Evolutionary conservation across 306 rosid species (phyloP).

Genomic region (Lathyrus oleraceus): DNA sequence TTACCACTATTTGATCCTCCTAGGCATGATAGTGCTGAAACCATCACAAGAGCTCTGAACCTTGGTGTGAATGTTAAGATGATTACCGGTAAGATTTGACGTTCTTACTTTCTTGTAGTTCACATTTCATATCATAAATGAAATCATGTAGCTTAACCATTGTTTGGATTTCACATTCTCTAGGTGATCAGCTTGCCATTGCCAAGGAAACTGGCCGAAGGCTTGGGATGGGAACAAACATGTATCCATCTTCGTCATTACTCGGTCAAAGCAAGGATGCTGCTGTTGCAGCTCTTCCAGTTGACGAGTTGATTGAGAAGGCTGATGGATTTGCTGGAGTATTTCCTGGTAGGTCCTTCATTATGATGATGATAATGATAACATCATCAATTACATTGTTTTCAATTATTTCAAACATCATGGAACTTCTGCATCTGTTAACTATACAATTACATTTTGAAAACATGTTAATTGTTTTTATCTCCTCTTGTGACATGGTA

Average conservation of each 20-base stretch:
- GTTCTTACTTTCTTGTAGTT: constrained; percentile 17
- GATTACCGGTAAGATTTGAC: constrained; percentile 73
- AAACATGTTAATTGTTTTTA: constrained; percentile 29
- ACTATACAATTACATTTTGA: not conserved
- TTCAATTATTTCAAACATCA: constrained; percentile 26
- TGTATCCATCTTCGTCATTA: constrained; percentile 96
- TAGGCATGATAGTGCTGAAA: constrained; percentile 98
- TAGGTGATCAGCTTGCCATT: constrained; percentile 98
- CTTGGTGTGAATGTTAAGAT: constrained; percentile 99
- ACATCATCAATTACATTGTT: constrained; percentile 4
- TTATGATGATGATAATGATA: not conserved
- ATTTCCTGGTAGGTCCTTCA: constrained; percentile 64
- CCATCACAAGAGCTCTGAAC: constrained; percentile 90
- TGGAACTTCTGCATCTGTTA: constrained; percentile 11
- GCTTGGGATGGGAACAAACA: constrained; percentile 99
- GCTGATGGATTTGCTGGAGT: constrained; percentile 99
- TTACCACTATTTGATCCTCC: constrained; percentile 98
- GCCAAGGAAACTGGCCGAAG: constrained; percentile 97
- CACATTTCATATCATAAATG: constrained; percentile 27
- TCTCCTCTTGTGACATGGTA: constrained; percentile 39
- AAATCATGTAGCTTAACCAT: constrained; percentile 11
- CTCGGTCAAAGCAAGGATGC: constrained; percentile 89
- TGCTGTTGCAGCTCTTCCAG: constrained; percentile 68
- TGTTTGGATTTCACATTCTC: constrained; percentile 28
- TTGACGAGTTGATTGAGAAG: constrained; percentile 94